Conservation (phyloP, 1,284 basidiomycete genomes). For the Cutaneotrichosporon sp. region DNA sequence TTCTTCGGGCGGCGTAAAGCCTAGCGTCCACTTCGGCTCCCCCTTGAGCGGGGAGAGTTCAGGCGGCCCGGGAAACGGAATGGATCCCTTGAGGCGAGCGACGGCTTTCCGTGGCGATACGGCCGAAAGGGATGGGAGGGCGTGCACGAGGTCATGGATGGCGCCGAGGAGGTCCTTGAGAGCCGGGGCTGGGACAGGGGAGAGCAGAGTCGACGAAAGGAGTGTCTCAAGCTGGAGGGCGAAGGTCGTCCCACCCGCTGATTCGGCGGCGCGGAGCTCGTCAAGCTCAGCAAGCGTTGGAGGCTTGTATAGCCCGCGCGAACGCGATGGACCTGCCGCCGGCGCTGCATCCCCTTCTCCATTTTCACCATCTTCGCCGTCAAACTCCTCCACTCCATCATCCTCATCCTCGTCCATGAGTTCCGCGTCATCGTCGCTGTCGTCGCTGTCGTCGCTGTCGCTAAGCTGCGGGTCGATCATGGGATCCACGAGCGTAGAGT, state of each 20-base stretch:
- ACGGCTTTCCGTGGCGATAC: conserved; percentile 63
- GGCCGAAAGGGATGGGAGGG: conserved; percentile 57
- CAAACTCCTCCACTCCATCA: conserved; percentile 30
- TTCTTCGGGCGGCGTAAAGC: conserved; percentile 55
- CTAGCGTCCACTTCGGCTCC: conserved; percentile 64
- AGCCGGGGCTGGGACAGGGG: conserved; percentile 22
- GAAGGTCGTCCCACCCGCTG: conserved; percentile 39
- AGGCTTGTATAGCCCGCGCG: conserved; percentile 48
- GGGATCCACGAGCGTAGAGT: conserved; percentile 17
- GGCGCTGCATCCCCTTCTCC: conserved; percentile 32
- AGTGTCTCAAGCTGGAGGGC: conserved; percentile 62
- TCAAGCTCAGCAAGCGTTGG: conserved; percentile 63
- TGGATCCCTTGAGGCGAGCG: conserved; percentile 54
- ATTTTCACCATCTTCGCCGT: conserved; percentile 29
- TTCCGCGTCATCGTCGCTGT: conserved; percentile 14
- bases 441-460: conserved; percentile 22
- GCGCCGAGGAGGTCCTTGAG: conserved; percentile 72
- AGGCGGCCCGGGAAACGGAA: conserved; percentile 56
- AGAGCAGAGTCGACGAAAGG: conserved; percentile 73
- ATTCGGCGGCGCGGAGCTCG: conserved; percentile 35
- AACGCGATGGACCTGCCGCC: conserved; percentile 26
- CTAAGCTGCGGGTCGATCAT: conserved; percentile 21
- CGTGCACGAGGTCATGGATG: conserved; percentile 60
- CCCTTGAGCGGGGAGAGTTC: conserved; percentile 61
- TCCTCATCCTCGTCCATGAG: conserved; percentile 38